phyloP scores from a whole-genome alignment of 2,329 filamentous ascomycete genomes.

The Diaporthe ilicicola region DNA sequence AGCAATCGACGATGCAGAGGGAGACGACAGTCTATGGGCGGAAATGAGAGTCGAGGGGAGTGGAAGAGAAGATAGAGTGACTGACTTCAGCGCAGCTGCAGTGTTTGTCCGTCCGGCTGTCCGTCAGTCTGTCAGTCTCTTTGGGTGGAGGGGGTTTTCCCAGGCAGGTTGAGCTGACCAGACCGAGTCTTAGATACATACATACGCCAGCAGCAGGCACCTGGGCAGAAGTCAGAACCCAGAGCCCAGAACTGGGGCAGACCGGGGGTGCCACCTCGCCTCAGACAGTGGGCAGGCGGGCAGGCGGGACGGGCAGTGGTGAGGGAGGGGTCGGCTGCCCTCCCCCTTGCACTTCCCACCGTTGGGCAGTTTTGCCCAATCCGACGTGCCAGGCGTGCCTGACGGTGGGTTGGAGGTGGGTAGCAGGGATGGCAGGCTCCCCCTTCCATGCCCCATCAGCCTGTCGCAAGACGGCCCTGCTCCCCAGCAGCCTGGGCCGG shows the following conservation, averaged over 20 bases:
- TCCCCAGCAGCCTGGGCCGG: conserved; percentile 27
- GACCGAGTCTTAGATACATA: neutral
- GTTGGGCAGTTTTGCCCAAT: conserved; percentile 9
- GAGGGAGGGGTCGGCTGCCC: neutral
- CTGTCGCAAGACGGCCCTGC: conserved; percentile 4
- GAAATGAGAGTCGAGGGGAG: neutral
- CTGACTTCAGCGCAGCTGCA: neutral
- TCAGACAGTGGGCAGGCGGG: conserved; percentile 8
- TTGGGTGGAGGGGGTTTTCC: conserved; percentile 13
- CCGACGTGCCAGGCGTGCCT: conserved; percentile 20
- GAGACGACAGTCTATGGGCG: neutral
- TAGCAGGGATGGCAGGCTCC: conserved; percentile 24
- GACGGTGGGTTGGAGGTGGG: neutral
- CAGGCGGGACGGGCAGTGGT: conserved; percentile 12
- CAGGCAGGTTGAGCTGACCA: neutral
- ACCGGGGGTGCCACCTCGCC: neutral
- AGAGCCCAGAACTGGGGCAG: conserved; percentile 15
- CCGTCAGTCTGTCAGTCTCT: neutral
- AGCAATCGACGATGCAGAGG: neutral
- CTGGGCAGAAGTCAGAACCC: neutral
- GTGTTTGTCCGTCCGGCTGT: neutral
- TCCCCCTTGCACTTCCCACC: neutral
- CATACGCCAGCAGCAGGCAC: conserved; percentile 4
- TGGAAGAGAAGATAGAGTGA: neutral
- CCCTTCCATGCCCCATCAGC: conserved; percentile 25